A percentile compares a stretch with the other conserved stretches of the same genome.
These are phyloP conservation scores for Salix viminalis DNA, from an alignment of 345 rosid species.

Conservation along the genomic window DNA sequence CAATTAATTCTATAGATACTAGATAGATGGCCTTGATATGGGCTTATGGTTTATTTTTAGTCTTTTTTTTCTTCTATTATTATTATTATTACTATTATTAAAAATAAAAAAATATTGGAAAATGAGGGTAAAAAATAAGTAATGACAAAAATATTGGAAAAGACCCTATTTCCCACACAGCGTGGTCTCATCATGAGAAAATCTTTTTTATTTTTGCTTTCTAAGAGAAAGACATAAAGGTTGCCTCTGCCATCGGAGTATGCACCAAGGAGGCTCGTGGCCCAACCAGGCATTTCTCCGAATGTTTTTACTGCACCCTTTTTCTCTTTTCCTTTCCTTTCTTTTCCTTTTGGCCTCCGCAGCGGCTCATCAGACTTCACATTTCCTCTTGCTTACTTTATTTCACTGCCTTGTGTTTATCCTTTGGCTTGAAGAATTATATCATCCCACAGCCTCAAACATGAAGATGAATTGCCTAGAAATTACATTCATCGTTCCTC, in stretches of 20 bases:
- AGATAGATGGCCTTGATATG: no score
- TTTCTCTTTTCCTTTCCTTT: background rate
- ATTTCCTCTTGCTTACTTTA: background rate
- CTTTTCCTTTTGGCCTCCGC: background rate
- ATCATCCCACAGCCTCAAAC: background rate
- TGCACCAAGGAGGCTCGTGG: background rate
- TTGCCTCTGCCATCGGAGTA: background rate
- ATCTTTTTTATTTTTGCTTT: slow-evolving; percentile 1
- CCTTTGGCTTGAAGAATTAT: background rate
- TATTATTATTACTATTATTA: no score
- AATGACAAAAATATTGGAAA: no score
- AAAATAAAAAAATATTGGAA: no score
- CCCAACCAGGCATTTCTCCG: background rate
- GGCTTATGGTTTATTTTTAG: no score
- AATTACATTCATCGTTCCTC: no score
- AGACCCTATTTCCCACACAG: background rate
- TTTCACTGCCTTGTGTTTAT: no score
- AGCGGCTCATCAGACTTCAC: background rate
- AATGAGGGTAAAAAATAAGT: no score
- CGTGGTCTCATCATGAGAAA: slow-evolving; percentile 29
- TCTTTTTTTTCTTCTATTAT: no score
- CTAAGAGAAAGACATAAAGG: background rate
- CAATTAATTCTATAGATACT: no score
- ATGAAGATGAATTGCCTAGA: background rate
- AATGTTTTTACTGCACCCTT: background rate